phyloP scores from a whole-genome alignment of 2,329 filamentous ascomycete genomes.

The Penicillium olsonii region DNA sequence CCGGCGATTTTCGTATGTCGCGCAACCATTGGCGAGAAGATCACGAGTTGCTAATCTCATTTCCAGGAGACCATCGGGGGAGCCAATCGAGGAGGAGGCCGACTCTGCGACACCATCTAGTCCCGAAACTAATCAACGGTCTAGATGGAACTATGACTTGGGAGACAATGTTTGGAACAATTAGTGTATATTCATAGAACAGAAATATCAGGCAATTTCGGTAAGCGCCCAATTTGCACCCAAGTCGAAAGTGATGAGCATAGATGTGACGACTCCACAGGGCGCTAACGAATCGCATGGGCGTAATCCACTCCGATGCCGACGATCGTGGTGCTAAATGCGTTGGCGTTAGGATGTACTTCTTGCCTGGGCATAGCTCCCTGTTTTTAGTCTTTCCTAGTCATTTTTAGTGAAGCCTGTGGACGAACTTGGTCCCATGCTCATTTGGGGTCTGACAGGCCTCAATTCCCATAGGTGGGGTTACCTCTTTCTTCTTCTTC shows the following conservation, averaged over 20 bases:
- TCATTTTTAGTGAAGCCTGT: slow-evolving; percentile 6
- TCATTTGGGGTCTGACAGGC: slow-evolving; percentile 7
- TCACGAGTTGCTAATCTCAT: slow-evolving; percentile 15
- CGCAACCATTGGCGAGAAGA: slow-evolving; percentile 2
- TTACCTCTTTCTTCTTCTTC: slow-evolving; percentile 8
- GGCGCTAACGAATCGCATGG: slow-evolving; percentile 22
- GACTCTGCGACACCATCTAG: slow-evolving; percentile 11
- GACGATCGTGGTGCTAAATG: slow-evolving; percentile 14
- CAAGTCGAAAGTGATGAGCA: slow-evolving; percentile 15
- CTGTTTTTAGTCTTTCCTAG: slow-evolving; percentile 7
- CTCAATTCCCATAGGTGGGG: slow-evolving; percentile 14
- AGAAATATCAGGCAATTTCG: slow-evolving; percentile 1
- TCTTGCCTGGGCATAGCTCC: slow-evolving; percentile 17
- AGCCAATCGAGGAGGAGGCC: slow-evolving; percentile 30
- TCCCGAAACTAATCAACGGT: slow-evolving; percentile 10
- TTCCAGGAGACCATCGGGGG: slow-evolving; percentile 33
- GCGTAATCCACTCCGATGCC: slow-evolving; percentile 9
- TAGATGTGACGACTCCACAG: slow-evolving; percentile 28
- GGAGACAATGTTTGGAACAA: slow-evolving; percentile 39
- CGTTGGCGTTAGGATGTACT: slow-evolving; percentile 15
- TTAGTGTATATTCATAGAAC: slow-evolving; percentile 15
- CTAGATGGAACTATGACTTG: slow-evolving; percentile 31
- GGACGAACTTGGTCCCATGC: slow-evolving; percentile 13
- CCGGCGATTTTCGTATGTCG: slow-evolving; percentile 36
- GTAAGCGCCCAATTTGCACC: slow-evolving; percentile 22